Evolutionary conservation across 1,139 yeast species (phyloP).

Genomic region (Hanseniaspora gamundiae): DNA sequence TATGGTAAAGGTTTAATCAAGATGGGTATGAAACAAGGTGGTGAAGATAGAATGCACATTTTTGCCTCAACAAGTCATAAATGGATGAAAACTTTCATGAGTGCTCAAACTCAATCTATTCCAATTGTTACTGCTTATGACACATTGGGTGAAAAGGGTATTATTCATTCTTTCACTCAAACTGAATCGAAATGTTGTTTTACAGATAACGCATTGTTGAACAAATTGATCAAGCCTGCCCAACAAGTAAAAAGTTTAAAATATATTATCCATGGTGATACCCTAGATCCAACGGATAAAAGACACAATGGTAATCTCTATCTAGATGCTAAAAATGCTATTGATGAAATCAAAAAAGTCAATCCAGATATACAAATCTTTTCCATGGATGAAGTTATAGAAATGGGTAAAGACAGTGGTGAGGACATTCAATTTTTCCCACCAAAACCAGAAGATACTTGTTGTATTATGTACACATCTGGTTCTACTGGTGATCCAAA

Average conservation of each 20-base stretch:
- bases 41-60: constrained; percentile 58
- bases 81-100: constrained; percentile 86
- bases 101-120: constrained; percentile 62
- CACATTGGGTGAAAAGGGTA: constrained; percentile 86
- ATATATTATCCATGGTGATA: constrained; percentile 60
- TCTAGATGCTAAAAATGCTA: constrained; percentile 42
- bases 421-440: constrained; percentile 26
- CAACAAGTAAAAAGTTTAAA: constrained; percentile 50
- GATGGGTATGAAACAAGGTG: constrained; percentile 58
- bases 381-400: constrained; percentile 53
- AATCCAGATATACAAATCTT: constrained; percentile 69
- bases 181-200: constrained; percentile 70
- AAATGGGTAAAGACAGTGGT: constrained; percentile 43
- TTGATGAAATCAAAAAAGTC: constrained; percentile 42
- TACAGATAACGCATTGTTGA: constrained; percentile 67
- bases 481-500: constrained; percentile 98
- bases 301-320: constrained; percentile 51
- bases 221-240: constrained; percentile 59
- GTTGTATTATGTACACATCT: constrained; percentile 96
- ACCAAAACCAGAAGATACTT: constrained; percentile 63
- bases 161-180: constrained; percentile 74
- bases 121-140: constrained; percentile 96
- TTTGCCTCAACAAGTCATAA: constrained; percentile 76
- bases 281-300: constrained; percentile 47
- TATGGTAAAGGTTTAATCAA: constrained; percentile 68